Conservation (phyloP, 2,329 filamentous ascomycete species). For the Tolypocladium endophyticum region DNA sequence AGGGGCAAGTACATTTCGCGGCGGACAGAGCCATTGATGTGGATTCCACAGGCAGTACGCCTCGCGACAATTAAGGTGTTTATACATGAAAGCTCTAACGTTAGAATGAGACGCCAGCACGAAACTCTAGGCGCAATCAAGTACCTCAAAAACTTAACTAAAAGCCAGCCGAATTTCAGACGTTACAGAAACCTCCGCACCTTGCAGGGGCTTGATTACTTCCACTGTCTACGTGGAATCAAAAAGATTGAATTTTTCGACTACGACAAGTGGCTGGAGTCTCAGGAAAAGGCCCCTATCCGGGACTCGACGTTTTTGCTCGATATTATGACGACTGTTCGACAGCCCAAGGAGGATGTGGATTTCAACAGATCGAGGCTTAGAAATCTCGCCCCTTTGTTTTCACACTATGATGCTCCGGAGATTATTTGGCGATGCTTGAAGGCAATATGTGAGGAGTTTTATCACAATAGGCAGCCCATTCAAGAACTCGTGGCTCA, state of each 20-base stretch:
- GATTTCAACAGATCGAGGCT: constrained; percentile 7
- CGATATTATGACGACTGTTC: constrained; percentile 14
- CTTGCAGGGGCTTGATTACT: constrained; percentile 33
- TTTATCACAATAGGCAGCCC: background rate
- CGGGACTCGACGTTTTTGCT: constrained; percentile 18
- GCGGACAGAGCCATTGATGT: constrained; percentile 24
- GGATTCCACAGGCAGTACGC: constrained; percentile 23
- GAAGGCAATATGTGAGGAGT: background rate
- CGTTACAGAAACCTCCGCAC: constrained; percentile 24
- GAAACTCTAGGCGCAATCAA: constrained; percentile 16
- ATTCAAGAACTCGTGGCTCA: background rate
- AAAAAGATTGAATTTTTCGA: constrained; percentile 34
- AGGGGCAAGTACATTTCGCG: constrained; percentile 18
- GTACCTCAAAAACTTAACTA: constrained; percentile 18
- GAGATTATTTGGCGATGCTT: constrained; percentile 4
- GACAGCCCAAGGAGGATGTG: constrained; percentile 6
- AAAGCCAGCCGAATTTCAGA: constrained; percentile 28
- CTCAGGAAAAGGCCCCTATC: constrained; percentile 4
- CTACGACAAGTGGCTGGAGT: constrained; percentile 14
- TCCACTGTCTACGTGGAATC: constrained; percentile 33
- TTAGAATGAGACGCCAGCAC: constrained; percentile 25
- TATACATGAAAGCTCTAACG: constrained; percentile 26
- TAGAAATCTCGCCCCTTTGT: constrained; percentile 10
- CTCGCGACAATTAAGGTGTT: constrained; percentile 30
- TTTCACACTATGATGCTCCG: constrained; percentile 2